Evolutionary conservation across 169 alveolate genomes (phyloP).

Genomic region (Eimeria zaria): DNA sequence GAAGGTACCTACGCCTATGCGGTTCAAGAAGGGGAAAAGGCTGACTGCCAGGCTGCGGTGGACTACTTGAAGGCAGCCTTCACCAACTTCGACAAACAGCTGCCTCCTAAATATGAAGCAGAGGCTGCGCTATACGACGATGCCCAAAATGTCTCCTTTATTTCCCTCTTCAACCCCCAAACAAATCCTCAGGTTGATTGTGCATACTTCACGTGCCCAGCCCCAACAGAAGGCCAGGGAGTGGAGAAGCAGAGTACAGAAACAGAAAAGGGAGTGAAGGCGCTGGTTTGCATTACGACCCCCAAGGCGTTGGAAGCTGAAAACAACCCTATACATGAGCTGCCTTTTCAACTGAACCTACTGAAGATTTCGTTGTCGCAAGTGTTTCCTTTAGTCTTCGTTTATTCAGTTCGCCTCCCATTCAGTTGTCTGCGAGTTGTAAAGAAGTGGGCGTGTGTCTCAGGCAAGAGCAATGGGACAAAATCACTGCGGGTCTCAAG

Average conservation of each 20-base stretch:
- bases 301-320: neutral
- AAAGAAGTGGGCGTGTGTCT: neutral
- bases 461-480: slow-evolving; percentile 2
- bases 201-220: slow-evolving; percentile 10
- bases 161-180: slow-evolving; percentile 4
- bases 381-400: too few relatives aligned
- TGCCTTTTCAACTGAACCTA: too few relatives aligned
- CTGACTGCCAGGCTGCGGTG: neutral
- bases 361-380: too few relatives aligned
- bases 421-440: too few relatives aligned
- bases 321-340: neutral
- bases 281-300: neutral
- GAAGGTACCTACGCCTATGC: neutral
- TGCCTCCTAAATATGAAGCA: neutral
- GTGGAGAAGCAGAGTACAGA: neutral
- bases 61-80: neutral
- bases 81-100: neutral
- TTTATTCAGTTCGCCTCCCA: too few relatives aligned
- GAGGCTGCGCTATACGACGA: neutral
- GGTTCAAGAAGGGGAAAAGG: neutral
- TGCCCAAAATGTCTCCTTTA: neutral
- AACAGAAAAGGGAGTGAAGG: neutral
- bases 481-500: neutral
- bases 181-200: neutral
- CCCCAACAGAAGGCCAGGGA: neutral